Evolutionary conservation across 306 rosid genomes (phyloP), one percentile per base, ranked within the genome.

Genomic region (Fragaria iinumae): DNA sequence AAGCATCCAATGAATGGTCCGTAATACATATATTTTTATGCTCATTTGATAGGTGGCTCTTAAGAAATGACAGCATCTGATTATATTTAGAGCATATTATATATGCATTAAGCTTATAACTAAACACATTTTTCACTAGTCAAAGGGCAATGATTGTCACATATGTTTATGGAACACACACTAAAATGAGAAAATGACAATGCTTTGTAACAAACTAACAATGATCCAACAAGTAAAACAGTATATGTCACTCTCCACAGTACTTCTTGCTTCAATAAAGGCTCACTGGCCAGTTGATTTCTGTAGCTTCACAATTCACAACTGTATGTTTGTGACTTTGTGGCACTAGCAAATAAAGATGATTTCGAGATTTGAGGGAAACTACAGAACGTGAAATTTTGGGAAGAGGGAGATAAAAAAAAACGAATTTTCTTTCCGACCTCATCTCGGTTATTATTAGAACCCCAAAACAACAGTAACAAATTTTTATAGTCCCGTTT

Each of bases 1-100:
- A 50, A 70, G 59, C 68, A 80, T 62, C 72, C 67, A 27, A 39
- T 16, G 16, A 64, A 23, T 55, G 66, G 71, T 71, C 65, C 71
- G 36, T 65, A 23, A 5, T 47, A 14, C 34, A 16, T 52, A 38
- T 1, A 32, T 6, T 3, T 21, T 13, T 56, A 13, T 73, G 14
- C 4, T 53, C 23, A 55, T 49, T 38, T 41, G 44, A 17, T 49
- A 18, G 47, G 75, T 49, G 75, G 47, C 75, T 48, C 62, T 6
- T 50, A 32, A 71, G 63, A 71, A 50, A 55, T 12, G 20, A 25
- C 69, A 41, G 20, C 77, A 41, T 57, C 55, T 14, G 11, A 41
- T 73, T 73, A 41, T 38, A 39, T 73, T 39, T 25, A 73, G 10
- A 62, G 34, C 8, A 25, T 48, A 27, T 25, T 60, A 16, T 48